Evolutionary conservation across 1,284 basidiomycete species (phyloP).

Genomic region (Boletellus dicymbophilus): DNA sequence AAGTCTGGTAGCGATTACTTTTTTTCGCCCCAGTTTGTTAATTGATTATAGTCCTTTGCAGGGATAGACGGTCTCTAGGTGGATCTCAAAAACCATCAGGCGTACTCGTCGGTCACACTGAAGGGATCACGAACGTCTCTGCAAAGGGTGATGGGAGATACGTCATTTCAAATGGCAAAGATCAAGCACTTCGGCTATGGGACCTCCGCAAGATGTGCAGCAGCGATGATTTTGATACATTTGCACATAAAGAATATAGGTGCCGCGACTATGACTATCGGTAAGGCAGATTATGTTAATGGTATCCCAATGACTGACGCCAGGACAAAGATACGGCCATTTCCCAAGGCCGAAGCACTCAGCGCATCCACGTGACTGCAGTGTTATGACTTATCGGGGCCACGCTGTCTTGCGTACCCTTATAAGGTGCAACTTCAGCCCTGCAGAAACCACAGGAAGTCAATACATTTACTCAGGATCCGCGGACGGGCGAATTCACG

Average conservation of each 20-base stretch:
- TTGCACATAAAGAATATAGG: slow-evolving; percentile 55
- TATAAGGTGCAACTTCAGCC: slow-evolving; percentile 96
- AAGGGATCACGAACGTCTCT: slow-evolving; percentile 90
- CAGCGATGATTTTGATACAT: slow-evolving; percentile 69
- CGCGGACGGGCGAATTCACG: slow-evolving; percentile 81
- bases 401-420: slow-evolving; percentile 92
- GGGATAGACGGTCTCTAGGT: slow-evolving; percentile 91
- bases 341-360: slow-evolving; percentile 72
- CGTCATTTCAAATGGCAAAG: slow-evolving; percentile 96
- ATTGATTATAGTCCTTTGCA: slow-evolving; percentile 31
- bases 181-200: slow-evolving; percentile 92
- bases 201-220: slow-evolving; percentile 93
- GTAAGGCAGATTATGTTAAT: slow-evolving; percentile 37
- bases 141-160: slow-evolving; percentile 94
- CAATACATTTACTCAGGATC: slow-evolving; percentile 95
- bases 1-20: slow-evolving; percentile 76
- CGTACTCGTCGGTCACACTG: slow-evolving; percentile 92
- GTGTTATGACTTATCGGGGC: slow-evolving; percentile 94
- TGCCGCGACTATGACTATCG: slow-evolving; percentile 80
- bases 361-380: slow-evolving; percentile 85
- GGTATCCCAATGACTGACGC: slow-evolving; percentile 4
- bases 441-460: slow-evolving; percentile 86
- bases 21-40: neutral
- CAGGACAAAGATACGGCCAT: slow-evolving; percentile 51
- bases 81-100: slow-evolving; percentile 85